Conservation (phyloP, 2,329 filamentous ascomycete species). For the Hypomyces rosellus region DNA sequence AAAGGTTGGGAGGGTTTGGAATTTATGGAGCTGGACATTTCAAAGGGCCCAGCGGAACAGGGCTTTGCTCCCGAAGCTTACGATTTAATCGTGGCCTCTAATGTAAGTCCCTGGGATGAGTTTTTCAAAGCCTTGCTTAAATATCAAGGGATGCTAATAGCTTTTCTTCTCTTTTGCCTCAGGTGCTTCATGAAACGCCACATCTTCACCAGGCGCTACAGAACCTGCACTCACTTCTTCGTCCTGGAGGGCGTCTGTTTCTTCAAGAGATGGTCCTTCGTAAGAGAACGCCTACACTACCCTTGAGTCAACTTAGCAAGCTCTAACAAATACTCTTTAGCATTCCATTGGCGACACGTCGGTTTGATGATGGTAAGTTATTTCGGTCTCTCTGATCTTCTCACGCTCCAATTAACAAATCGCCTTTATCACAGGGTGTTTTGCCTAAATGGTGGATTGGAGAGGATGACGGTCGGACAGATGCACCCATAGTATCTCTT, state of each 20-base stretch:
- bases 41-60: conserved; percentile 3
- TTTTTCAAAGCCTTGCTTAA: conserved; percentile 1
- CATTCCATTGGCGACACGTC: background rate
- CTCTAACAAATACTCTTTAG: background rate
- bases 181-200: conserved; percentile 8
- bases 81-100: too few relatives aligned
- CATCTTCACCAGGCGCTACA: background rate
- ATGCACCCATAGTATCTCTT: too few relatives aligned
- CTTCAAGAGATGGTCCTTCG: conserved; percentile 5
- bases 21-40: conserved; percentile 21
- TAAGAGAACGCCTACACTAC: conserved; percentile 11
- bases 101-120: too few relatives aligned
- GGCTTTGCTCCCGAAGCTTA: too few relatives aligned
- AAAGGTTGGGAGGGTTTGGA: conserved; percentile 2
- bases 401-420: too few relatives aligned
- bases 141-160: background rate
- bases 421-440: too few relatives aligned
- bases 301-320: background rate
- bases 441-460: too few relatives aligned
- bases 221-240: background rate
- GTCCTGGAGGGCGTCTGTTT: conserved; percentile 1
- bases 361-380: too few relatives aligned
- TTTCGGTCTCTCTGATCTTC: too few relatives aligned
- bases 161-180: too few relatives aligned
- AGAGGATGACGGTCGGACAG: too few relatives aligned